Base-by-base conservation (phyloP, 805 yeast species). In the Yamadazyma ubonensis region DNA sequence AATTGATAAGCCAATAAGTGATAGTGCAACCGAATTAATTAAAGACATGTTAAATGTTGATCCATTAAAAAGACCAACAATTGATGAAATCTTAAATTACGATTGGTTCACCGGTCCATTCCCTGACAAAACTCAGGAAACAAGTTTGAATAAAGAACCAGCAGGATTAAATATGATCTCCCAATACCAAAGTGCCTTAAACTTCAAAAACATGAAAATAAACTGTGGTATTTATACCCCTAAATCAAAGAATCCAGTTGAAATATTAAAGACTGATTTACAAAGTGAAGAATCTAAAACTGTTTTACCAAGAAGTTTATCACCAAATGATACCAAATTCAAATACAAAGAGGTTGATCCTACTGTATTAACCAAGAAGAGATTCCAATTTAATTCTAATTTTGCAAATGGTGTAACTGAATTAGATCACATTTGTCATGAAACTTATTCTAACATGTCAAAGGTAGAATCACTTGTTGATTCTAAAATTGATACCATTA, bases 321-420 rank as follows among this genome's bases (percentile, higher is more conserved):
- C 96, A 17, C 98, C 98, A 12, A 91, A 91, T 50, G 89, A 87
- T 56, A 88, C 96, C 33, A 85, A 81, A 57, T 81, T 75, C 61
- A 90, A 90, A 65, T 90, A 90, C 64, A 83, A 83, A 58, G 93
- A 85, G 56, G 79, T 82, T 40, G 73, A 67, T 33, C 70, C 63
- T 5, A 50, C 58, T 17, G 49, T 55, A 23, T 50, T 65, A 28
- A 39, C 40, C 14, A 41, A 36, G 36, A 61, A 67, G 50, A 65
- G 58, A 39, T 61, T 67, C 37, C 66, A 66, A 49, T 67, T 68
- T 51, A 66, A 60, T 48, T 53, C 66, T 33, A 64, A 54, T 29
- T 69, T 63, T 48, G 53, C 65, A 18, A 61, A 67, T 16, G 58
- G 70, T n/a, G 65, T 67, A 36, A 57, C 59, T 38, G 58, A 59